Percentiles rank a stretch among this genome's conserved stretches.
These are phyloP conservation scores for Talaromyces sp. DNA, from an alignment of 2,329 filamentous ascomycete species.

Conservation along the genomic window DNA sequence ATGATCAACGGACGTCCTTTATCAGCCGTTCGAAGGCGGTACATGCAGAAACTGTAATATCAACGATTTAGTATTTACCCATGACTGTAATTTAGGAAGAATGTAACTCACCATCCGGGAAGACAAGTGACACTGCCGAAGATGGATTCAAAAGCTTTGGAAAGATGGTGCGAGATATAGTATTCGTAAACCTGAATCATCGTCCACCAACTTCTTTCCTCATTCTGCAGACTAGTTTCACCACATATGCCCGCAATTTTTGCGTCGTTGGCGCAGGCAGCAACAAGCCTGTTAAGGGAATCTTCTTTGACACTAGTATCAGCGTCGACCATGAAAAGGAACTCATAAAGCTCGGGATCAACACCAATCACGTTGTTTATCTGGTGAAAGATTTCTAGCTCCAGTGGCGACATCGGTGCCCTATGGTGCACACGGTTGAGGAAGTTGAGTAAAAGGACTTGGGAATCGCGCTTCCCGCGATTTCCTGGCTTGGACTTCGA, in stretches of 20 bases:
- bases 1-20: conserved; percentile 94
- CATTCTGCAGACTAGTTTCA: conserved; percentile 93
- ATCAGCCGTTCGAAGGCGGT: conserved; percentile 87
- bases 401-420: conserved; percentile 87
- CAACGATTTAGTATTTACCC: conserved; percentile 31
- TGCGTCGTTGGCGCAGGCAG: conserved; percentile 85
- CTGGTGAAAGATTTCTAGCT: conserved; percentile 97
- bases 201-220: conserved; percentile 93
- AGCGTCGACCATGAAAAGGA: conserved; percentile 94
- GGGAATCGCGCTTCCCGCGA: conserved; percentile 96
- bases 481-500: conserved; percentile 89
- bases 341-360: conserved; percentile 95
- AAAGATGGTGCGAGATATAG: conserved; percentile 94
- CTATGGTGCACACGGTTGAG: conserved; percentile 96
- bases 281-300: conserved; percentile 84
- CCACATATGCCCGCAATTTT: conserved; percentile 98
- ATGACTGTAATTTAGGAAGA: not conserved
- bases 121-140: conserved; percentile 98
- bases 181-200: conserved; percentile 99
- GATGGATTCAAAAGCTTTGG: conserved; percentile 95
- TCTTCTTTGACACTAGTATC: conserved; percentile 93
- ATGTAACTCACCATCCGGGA: conserved; percentile 80
- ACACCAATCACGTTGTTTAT: conserved; percentile 99
- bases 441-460: conserved; percentile 94
- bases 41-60: conserved; percentile 89